Conservation (phyloP, 2,329 filamentous ascomycete genomes). For the Microdochium paspali region DNA sequence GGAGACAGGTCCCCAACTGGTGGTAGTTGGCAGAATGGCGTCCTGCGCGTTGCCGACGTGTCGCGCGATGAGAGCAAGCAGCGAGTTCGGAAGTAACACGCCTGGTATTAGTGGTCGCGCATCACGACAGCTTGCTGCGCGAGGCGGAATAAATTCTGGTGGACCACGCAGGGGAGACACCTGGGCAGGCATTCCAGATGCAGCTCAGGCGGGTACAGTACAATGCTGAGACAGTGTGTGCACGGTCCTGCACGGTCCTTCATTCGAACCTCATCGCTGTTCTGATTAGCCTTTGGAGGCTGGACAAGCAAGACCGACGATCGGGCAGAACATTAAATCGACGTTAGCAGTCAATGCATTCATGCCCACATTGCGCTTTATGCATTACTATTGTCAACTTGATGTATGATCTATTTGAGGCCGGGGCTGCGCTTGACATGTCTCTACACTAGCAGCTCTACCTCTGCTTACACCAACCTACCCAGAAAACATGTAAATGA, state of each 20-base stretch:
- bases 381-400: neutral
- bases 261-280: too few species aligned
- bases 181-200: too few species aligned
- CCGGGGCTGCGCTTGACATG: neutral
- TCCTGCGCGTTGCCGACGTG: neutral
- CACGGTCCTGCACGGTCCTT: neutral
- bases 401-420: neutral
- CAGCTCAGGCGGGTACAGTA: neutral
- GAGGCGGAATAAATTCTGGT: neutral
- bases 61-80: neutral
- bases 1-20: neutral
- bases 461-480: neutral
- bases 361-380: neutral
- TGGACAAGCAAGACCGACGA: too few species aligned
- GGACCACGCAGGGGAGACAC: neutral
- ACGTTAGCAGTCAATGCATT: neutral
- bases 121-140: neutral
- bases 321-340: neutral
- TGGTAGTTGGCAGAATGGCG: neutral
- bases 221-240: neutral
- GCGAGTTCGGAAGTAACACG: neutral
- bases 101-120: neutral
- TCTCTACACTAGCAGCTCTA: neutral
- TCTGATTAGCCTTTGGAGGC: too few species aligned
- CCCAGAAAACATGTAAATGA: neutral